Evolutionary conservation across 139 green algal genomes (phyloP).

Genomic region (Spirogloea muscicola): DNA sequence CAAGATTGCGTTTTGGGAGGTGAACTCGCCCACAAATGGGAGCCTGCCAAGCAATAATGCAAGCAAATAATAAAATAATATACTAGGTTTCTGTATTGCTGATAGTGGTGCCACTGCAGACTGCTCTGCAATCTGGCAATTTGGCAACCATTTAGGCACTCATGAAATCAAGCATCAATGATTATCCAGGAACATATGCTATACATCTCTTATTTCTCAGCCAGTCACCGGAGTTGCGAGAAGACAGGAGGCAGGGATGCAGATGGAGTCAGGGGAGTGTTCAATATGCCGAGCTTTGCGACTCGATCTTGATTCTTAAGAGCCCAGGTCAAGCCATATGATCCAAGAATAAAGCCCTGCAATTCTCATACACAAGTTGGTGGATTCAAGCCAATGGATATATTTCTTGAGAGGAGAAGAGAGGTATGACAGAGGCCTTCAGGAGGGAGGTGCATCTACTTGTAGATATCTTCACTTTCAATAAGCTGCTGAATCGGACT

Average conservation of each 20-base stretch:
- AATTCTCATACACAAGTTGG: neutral
- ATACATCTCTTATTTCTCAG: too few species aligned
- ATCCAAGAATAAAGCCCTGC: conserved; percentile 35
- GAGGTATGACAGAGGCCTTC: neutral
- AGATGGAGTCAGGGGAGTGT: conserved; percentile 22
- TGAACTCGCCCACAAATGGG: conserved; percentile 42
- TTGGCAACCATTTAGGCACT: too few species aligned
- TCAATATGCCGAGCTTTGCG: conserved; percentile 21
- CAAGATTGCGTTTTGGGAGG: conserved; percentile 34
- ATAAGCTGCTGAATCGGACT: neutral
- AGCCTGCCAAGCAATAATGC: conserved; percentile 10
- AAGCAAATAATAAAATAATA: neutral
- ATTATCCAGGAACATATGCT: too few species aligned
- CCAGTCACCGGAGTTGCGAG: conserved; percentile 25
- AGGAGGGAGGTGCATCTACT: neutral
- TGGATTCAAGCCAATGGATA: neutral
- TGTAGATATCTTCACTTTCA: neutral
- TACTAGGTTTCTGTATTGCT: too few species aligned
- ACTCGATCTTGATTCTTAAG: conserved; percentile 18
- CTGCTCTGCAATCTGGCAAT: too few species aligned
- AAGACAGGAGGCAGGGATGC: conserved; percentile 11
- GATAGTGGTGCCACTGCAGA: too few species aligned
- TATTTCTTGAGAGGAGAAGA: too few species aligned
- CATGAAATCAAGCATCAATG: too few species aligned
- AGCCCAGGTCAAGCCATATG: conserved; percentile 38